A percentile compares a stretch with the other conserved stretches of the same genome.
These are phyloP conservation scores for Septoria linicola DNA, from an alignment of 2,329 filamentous ascomycete genomes.

Conservation along the genomic window DNA sequence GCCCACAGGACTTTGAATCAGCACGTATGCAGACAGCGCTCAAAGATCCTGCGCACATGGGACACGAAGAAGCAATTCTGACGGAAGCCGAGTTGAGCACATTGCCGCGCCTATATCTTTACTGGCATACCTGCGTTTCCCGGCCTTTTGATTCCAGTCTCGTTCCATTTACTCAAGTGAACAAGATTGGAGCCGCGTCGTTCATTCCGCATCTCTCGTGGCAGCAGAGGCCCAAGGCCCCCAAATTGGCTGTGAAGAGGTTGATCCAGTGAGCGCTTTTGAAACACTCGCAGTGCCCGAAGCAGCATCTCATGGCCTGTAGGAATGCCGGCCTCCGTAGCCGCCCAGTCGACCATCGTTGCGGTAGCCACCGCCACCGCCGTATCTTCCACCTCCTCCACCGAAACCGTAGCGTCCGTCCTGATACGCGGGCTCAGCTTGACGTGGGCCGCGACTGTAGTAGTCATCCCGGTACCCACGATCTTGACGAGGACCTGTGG, in stretches of 20 bases:
- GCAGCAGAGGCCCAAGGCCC: not conserved
- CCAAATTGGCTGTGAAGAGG: no score
- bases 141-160: not conserved
- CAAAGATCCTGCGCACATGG: no score
- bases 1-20: no score
- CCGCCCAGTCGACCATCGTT: conserved; percentile 25
- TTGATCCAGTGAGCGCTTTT: no score
- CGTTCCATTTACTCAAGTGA: not conserved
- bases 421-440: conserved; percentile 41
- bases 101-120: conserved; percentile 2
- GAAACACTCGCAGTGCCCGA: no score
- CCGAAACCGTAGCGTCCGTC: conserved; percentile 47
- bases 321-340: conserved; percentile 8
- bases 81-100: not conserved
- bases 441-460: conserved; percentile 27
- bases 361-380: conserved; percentile 28
- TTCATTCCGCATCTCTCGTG: not conserved
- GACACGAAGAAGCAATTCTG: no score
- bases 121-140: not conserved
- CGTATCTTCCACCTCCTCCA: conserved; percentile 29
- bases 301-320: conserved; percentile 2
- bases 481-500: conserved; percentile 26
- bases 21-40: no score
- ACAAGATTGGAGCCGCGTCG: not conserved
- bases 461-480: conserved; percentile 29